Evolutionary conservation across 306 rosid species (phyloP).

Genomic region (Fragaria nilgerrensis): DNA sequence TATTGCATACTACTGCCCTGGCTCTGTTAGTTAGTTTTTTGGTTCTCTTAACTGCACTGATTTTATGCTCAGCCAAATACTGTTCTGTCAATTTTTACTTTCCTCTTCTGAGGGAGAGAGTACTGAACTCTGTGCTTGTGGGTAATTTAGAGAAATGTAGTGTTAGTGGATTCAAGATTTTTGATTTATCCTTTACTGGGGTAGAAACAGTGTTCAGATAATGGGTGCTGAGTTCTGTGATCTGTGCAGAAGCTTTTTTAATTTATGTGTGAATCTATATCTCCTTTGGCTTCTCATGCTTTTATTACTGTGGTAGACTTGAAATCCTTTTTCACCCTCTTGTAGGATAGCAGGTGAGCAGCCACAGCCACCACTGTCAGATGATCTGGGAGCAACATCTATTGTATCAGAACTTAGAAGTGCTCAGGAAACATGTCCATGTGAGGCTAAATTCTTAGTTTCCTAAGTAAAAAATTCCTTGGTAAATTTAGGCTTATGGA

Average conservation of each 20-base stretch:
- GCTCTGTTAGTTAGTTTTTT: neutral
- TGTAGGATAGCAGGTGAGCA: slow-evolving; percentile 58
- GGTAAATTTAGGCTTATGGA: neutral
- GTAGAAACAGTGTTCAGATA: slow-evolving; percentile 13
- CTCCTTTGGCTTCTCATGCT: slow-evolving; percentile 14
- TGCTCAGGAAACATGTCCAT: slow-evolving; percentile 28
- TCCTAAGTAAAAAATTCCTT: slow-evolving; percentile 13
- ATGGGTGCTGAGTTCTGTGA: slow-evolving; percentile 17
- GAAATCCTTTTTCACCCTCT: slow-evolving; percentile 19
- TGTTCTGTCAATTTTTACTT: neutral
- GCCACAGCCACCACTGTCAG: slow-evolving; percentile 38
- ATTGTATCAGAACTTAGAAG: slow-evolving; percentile 43
- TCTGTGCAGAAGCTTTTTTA: slow-evolving; percentile 17
- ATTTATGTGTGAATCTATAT: neutral
- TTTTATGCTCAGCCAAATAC: slow-evolving; percentile 18
- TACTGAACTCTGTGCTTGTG: neutral
- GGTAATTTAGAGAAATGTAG: slow-evolving; percentile 12
- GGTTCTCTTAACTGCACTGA: slow-evolving; percentile 9
- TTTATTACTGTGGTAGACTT: slow-evolving; percentile 13
- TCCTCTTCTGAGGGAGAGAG: neutral
- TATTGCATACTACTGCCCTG: neutral
- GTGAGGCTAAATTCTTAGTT: slow-evolving; percentile 43
- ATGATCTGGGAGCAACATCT: slow-evolving; percentile 46
- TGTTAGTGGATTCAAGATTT: slow-evolving; percentile 3
- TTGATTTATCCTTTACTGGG: neutral